A percentile compares a stretch with the other conserved stretches of the same genome.
Evolutionary conservation across 2,329 filamentous ascomycete genomes (phyloP).

Genomic region (Alternaria sp.): DNA sequence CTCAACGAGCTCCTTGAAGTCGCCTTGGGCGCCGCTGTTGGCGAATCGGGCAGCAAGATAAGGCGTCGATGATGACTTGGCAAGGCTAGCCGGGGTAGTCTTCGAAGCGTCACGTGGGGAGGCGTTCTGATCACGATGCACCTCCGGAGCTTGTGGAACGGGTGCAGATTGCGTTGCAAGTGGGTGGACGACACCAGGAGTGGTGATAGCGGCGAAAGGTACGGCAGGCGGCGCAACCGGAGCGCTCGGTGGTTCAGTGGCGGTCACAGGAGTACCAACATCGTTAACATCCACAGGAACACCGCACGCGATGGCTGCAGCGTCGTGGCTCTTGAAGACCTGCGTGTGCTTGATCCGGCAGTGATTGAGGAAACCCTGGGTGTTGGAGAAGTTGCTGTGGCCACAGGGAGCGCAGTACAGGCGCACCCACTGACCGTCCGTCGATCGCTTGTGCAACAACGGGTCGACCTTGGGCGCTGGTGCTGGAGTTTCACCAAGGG

Average conservation of each 20-base stretch:
- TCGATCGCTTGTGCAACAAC: slow-evolving; percentile 81
- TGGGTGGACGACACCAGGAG: slow-evolving; percentile 45
- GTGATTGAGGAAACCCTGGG: slow-evolving; percentile 99
- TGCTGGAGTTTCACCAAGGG: slow-evolving; percentile 52
- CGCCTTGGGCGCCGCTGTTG: slow-evolving; percentile 52
- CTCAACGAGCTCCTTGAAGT: slow-evolving; percentile 46
- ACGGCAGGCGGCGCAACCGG: slow-evolving; percentile 38
- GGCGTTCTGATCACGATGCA: slow-evolving; percentile 39
- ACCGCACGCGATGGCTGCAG: slow-evolving; percentile 86
- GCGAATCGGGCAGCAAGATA: slow-evolving; percentile 49
- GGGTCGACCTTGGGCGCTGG: slow-evolving; percentile 73
- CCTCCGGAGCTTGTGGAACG: slow-evolving; percentile 35
- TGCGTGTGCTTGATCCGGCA: slow-evolving; percentile 94
- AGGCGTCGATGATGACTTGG: slow-evolving; percentile 50
- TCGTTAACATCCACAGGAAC: slow-evolving; percentile 78
- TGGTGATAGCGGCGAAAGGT: slow-evolving; percentile 34
- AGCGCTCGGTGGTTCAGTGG: slow-evolving; percentile 38
- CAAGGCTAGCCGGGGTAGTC: slow-evolving; percentile 34
- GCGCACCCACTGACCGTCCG: slow-evolving; percentile 85
- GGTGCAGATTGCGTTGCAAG: slow-evolving; percentile 39
- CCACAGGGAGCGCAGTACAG: slow-evolving; percentile 87
- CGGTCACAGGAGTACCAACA: slow-evolving; percentile 40
- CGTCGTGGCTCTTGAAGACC: slow-evolving; percentile 95
- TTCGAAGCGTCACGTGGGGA: slow-evolving; percentile 24
- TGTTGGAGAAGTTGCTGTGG: slow-evolving; percentile 91